Base-by-base conservation (phyloP, 2,329 filamentous ascomycete genomes). In the Penicillium freii region DNA sequence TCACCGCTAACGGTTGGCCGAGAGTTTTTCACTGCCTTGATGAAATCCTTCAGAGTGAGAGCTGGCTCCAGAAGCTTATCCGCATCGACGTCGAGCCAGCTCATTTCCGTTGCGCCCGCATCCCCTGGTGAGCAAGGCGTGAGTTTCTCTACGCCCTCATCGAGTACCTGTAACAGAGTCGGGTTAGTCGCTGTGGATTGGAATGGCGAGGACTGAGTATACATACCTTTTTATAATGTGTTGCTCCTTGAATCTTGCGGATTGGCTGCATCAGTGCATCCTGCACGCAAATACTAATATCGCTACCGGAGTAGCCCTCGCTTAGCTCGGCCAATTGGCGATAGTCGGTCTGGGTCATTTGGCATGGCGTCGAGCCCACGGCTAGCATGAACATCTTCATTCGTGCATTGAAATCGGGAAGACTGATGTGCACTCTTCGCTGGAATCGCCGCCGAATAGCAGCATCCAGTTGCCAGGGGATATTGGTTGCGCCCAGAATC, bases 251-350 rank as follows among this genome's bases (percentile, higher is more conserved):
- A 66, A 99, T 97, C 77, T 97, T 95, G 61, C 94, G 84, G 60
- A 99, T 90, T 1, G 94, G 95, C 71, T 97, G 92, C 94, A 99
- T 99, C 39, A 99, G 80, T 0, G 94, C 94, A 72, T 95, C 90
- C 75, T 99, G 94, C 21, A 97, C 94, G 4, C 91, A 92, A 71
- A 97, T 97, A 69, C 84, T 86, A 67, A 99, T 97, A 84, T 99
- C 94, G 62, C 90, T 95, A 36, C 94, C 94, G 0, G 92, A 97
- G 76, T 96, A 99, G 0, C 94, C 94, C 58, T 97, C 93, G 51
- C 91, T 92, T 69, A 93, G 80, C 67, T 89, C 83, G 3, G 89
- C 92, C 62, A 99, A 79, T 56, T 87, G 85, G 66, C 87, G 86
- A 75, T 87, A 97, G 73, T 99, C 94, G 34, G 86, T 83, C 17